Percentiles rank a stretch among this genome's conserved stretches.
Evolutionary conservation across 116 monocot species (phyloP).

Genomic region (Zostera marina): DNA sequence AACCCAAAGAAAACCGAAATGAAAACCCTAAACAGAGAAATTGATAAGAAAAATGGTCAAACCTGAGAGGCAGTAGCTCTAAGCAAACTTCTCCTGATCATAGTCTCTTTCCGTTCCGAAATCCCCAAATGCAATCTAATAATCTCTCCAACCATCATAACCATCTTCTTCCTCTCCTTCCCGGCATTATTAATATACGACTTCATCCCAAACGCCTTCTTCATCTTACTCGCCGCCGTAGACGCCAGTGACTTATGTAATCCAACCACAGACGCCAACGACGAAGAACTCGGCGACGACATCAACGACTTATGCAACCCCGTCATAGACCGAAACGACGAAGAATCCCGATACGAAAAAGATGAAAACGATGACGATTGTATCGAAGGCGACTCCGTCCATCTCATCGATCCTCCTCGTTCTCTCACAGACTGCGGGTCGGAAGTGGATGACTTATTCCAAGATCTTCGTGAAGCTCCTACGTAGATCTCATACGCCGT

Average conservation of each 20-base stretch:
- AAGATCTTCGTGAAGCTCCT: slow-evolving; percentile 47
- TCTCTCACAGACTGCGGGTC: slow-evolving; percentile 29
- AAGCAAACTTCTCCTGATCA: slow-evolving; percentile 69
- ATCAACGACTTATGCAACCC: slow-evolving; percentile 61
- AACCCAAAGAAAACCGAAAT: no score
- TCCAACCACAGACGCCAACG: not conserved
- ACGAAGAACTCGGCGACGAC: slow-evolving; percentile 28
- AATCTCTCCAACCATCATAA: slow-evolving; percentile 61
- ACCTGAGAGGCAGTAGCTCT: slow-evolving; percentile 69
- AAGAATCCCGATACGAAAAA: not conserved
- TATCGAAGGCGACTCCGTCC: not conserved
- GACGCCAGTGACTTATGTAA: slow-evolving; percentile 73
- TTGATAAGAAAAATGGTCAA: not conserved
- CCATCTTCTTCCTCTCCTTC: slow-evolving; percentile 18
- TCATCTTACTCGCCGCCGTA: slow-evolving; percentile 93
- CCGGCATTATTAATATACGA: not conserved
- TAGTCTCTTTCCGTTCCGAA: slow-evolving; percentile 60
- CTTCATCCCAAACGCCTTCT: slow-evolving; percentile 87
- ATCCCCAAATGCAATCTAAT: slow-evolving; percentile 75
- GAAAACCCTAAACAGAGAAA: not conserved
- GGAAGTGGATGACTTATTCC: slow-evolving; percentile 54
- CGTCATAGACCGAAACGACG: not conserved
- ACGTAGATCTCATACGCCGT: slow-evolving; percentile 86
- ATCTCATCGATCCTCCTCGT: not conserved
- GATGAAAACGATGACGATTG: not conserved